Percentiles rank a stretch among this genome's conserved stretches.
Evolutionary conservation across 768 basidiomycete genomes (phyloP).

Genomic region (Panaeolus papilionaceus): DNA sequence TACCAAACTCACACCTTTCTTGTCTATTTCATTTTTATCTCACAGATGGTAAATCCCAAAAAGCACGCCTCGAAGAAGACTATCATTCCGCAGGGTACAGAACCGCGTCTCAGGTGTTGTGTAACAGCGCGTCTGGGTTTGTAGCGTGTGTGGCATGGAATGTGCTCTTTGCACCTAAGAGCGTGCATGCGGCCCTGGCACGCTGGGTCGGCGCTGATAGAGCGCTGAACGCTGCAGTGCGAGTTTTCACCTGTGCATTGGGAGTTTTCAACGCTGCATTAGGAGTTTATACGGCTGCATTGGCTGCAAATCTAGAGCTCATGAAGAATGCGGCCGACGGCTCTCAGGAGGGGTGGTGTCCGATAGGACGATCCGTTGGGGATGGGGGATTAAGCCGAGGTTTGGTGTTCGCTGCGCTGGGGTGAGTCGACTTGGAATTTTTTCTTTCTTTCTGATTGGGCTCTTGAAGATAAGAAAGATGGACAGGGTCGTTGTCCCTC

Average conservation of each 20-base stretch:
- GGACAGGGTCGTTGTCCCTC: neutral
- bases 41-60: conserved; percentile 74
- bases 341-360: conserved; percentile 59
- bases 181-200: conserved; percentile 42
- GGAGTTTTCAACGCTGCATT: too few relatives aligned
- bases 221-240: conserved; percentile 25
- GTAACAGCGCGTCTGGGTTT: conserved; percentile 75
- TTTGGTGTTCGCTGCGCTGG: conserved; percentile 68
- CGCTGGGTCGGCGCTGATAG: conserved; percentile 28
- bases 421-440: conserved; percentile 46
- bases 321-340: conserved; percentile 38
- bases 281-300: too few relatives aligned
- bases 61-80: conserved; percentile 79
- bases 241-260: conserved; percentile 4
- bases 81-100: conserved; percentile 78
- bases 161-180: conserved; percentile 53
- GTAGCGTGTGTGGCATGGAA: conserved; percentile 71
- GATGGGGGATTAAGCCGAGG: conserved; percentile 59
- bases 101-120: conserved; percentile 80
- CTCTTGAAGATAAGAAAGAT: neutral
- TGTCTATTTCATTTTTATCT: neutral
- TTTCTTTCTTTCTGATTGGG: conserved; percentile 5
- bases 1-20: neutral
- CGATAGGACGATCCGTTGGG: conserved; percentile 49
- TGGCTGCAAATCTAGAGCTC: conserved; percentile 10